These are phyloP conservation scores for Globisporangium nodosum DNA, from an alignment of 352 stramenopile genomes.

Conservation along the genomic window DNA sequence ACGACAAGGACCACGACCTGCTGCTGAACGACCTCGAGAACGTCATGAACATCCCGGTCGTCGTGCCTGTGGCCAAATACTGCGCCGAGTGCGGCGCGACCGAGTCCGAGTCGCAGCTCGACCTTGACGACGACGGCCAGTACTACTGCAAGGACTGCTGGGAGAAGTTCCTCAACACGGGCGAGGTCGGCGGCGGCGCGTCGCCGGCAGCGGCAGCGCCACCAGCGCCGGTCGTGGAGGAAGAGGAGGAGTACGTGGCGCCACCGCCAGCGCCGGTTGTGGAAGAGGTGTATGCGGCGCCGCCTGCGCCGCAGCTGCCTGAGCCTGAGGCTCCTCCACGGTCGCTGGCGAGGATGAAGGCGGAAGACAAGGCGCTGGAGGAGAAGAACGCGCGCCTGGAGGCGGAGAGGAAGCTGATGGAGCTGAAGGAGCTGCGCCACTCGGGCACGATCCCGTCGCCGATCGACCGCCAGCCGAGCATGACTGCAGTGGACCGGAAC, in stretches of 20 bases:
- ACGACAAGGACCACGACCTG: constrained; percentile 57
- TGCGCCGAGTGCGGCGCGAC: constrained; percentile 75
- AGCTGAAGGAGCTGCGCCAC: constrained; percentile 70
- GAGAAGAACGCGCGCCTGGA: constrained; percentile 72
- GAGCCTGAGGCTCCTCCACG: constrained; percentile 24
- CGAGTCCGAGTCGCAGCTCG: constrained; percentile 69
- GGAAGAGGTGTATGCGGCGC: constrained; percentile 6
- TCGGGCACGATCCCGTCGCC: constrained; percentile 52
- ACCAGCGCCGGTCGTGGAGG: neutral
- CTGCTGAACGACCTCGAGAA: constrained; percentile 73
- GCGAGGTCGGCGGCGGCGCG: constrained; percentile 6
- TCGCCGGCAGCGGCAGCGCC: constrained; percentile 6
- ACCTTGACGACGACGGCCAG: constrained; percentile 77
- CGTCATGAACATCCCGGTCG: constrained; percentile 78
- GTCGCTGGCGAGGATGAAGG: constrained; percentile 28
- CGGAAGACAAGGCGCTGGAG: constrained; percentile 56
- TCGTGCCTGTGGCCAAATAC: constrained; percentile 69
- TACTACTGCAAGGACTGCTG: constrained; percentile 88
- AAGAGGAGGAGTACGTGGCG: neutral
- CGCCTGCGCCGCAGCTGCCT: constrained; percentile 12
- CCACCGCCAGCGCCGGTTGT: constrained; percentile 5
- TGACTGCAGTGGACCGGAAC: constrained; percentile 54
- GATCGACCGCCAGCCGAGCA: constrained; percentile 39
- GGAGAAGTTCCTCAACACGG: constrained; percentile 74
- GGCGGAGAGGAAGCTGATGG: constrained; percentile 75